Percentiles rank a stretch among this genome's conserved stretches.
Evolutionary conservation across 257 asterid genomes (phyloP).

Genomic region (Plantago elongata): DNA sequence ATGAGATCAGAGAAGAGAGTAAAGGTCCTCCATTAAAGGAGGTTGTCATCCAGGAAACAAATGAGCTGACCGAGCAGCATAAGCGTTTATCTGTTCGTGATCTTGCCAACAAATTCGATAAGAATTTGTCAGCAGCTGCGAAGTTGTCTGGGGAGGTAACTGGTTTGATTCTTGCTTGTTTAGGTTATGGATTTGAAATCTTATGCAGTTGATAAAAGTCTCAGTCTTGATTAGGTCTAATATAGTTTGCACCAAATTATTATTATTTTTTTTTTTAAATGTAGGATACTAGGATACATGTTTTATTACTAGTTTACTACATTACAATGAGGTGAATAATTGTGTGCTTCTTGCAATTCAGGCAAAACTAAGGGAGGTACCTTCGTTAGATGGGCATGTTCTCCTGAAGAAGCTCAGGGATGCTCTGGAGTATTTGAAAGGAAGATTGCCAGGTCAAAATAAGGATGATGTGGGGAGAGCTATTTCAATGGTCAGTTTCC

Average conservation of each 20-base stretch:
- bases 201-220: too few species aligned
- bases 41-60: slow-evolving; percentile 63
- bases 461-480: slow-evolving; percentile 89
- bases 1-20: slow-evolving; percentile 63
- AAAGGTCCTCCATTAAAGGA: slow-evolving; percentile 84
- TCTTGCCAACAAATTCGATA: slow-evolving; percentile 92
- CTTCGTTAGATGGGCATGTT: slow-evolving; percentile 91
- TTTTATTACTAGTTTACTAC: too few species aligned
- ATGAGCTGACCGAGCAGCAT: slow-evolving; percentile 74
- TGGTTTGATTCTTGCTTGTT: not conserved
- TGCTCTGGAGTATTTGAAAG: slow-evolving; percentile 82
- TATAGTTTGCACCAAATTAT: too few species aligned
- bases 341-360: slow-evolving; percentile 27
- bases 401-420: slow-evolving; percentile 98
- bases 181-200: not conserved
- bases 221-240: too few species aligned
- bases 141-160: slow-evolving; percentile 82
- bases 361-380: slow-evolving; percentile 92
- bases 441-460: slow-evolving; percentile 73
- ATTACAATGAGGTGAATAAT: slow-evolving; percentile 8
- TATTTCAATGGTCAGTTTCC: slow-evolving; percentile 73
- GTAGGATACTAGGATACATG: too few species aligned
- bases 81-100: slow-evolving; percentile 92
- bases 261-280: too few species aligned
- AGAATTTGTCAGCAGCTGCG: slow-evolving; percentile 93